A percentile compares a stretch with the other conserved stretches of the same genome.
These are phyloP conservation scores for Pharus latifolius DNA, from an alignment of 176 grass and related monocot species.

Conservation along the genomic window DNA sequence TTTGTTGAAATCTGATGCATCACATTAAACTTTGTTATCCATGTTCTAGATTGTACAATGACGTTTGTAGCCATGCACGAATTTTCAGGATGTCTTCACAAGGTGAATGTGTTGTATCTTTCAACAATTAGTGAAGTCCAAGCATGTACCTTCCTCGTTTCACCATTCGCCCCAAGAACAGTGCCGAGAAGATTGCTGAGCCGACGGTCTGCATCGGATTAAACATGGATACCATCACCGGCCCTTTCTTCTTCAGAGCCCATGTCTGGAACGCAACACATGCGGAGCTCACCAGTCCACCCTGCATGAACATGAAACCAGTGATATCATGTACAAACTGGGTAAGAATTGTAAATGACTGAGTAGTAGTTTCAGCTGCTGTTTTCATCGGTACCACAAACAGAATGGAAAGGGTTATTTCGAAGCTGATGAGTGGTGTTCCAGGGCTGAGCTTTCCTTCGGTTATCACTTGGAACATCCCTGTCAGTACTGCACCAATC, in stretches of 20 bases:
- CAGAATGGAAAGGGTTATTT: conserved; percentile 28
- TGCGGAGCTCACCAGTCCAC: conserved; percentile 35
- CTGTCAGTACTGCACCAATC: conserved; percentile 46
- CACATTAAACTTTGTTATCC: not conserved
- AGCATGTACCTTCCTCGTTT: conserved; percentile 40
- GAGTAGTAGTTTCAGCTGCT: not conserved
- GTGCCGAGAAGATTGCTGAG: conserved; percentile 46
- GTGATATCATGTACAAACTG: not conserved
- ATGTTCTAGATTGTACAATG: not conserved
- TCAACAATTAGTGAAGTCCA: not conserved
- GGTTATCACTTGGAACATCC: conserved; percentile 31
- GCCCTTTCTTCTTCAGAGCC: conserved; percentile 68
- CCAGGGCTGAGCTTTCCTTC: conserved; percentile 43
- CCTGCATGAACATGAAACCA: conserved; percentile 19
- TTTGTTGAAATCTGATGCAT: not conserved
- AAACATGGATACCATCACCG: conserved; percentile 68
- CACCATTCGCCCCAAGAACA: conserved; percentile 43
- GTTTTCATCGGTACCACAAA: conserved; percentile 20
- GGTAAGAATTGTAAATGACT: too few relatives aligned
- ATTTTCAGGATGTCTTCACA: not conserved
- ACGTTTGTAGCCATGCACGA: not conserved
- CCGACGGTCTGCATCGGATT: conserved; percentile 54
- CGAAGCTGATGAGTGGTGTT: conserved; percentile 26
- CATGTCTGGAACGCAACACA: conserved; percentile 64
- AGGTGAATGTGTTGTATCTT: not conserved